A percentile compares a stretch with the other conserved stretches of the same genome.
Conservation (phyloP, 2,329 filamentous ascomycete species). For the Remersonia thermophila region DNA sequence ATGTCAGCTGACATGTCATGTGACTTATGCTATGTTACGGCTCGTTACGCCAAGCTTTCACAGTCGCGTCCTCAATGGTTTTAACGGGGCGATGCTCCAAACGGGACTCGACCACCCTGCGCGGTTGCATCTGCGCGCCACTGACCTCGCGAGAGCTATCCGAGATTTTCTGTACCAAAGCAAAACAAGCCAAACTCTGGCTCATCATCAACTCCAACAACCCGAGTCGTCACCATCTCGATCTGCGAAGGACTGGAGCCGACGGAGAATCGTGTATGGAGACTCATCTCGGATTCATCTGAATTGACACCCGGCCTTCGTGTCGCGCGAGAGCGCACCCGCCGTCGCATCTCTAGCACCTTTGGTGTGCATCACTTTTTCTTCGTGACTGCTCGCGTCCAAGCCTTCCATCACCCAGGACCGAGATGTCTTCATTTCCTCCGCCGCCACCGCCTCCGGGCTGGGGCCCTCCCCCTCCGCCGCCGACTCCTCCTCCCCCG, state of each 20-base stretch:
- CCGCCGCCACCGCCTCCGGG: conserved; percentile 43
- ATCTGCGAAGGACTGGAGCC: conserved; percentile 6
- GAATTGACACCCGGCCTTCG: conserved; percentile 1
- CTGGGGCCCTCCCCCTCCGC: conserved; percentile 47
- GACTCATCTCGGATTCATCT: not conserved
- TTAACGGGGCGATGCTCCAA: conserved; percentile 7
- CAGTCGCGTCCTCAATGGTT: not conserved
- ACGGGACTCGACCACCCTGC: conserved; percentile 4
- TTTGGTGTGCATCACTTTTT: not conserved
- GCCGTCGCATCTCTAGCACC: conserved; percentile 3
- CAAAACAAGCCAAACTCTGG: not conserved
- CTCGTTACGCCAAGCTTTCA: not conserved
- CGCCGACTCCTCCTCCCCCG: conserved; percentile 45
- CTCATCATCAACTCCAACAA: conserved; percentile 3
- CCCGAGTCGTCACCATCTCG: conserved; percentile 14
- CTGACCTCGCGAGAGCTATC: conserved; percentile 11
- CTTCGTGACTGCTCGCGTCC: conserved; percentile 5
- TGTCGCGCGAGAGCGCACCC: conserved; percentile 3
- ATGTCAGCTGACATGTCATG: conserved; percentile 6
- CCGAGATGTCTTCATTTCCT: conserved; percentile 37
- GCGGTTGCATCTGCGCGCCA: conserved; percentile 14
- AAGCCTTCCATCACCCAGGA: not conserved
- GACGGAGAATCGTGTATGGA: conserved; percentile 5
- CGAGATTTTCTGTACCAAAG: conserved; percentile 15
- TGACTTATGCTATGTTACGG: not conserved